Base-by-base conservation (phyloP, 2,329 filamentous ascomycete species). In the Cadophora luteo-olivacea region DNA sequence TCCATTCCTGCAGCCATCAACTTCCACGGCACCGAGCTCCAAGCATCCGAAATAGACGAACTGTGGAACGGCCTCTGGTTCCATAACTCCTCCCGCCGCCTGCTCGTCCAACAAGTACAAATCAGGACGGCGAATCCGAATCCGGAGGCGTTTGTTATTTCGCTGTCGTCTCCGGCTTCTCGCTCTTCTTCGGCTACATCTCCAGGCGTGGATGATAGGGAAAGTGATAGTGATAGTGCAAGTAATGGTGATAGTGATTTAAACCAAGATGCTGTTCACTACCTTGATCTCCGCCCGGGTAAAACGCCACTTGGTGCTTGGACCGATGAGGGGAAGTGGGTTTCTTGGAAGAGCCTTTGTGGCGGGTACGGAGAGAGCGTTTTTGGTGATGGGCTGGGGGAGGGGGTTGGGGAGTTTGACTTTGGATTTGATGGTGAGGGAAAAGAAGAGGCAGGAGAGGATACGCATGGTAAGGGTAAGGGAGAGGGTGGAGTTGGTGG, bases 261-360 rank as follows among this genome's bases (percentile, higher is more conserved):
- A 16, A n/a, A 29, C 3, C 29, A 29, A 5, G 29, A 29, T 29
- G 29, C 29, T 29, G 29, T 14, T 7, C 45, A 22, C 7, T 49
- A 49, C 9, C 84, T 84, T 82, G 83, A 86, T 71, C 75, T 79
- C 65, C 81, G 84, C 16, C 85, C 84, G 11, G 85, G 85, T 0
- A 80, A 79, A n/a, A 84, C 85, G 3, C n/a, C 45, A 8, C 45
- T 49, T 2, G 85, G 85, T 8, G 76, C 86, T 3, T 87, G 85
- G 85, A 85, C 84, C 0, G 82, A 81, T 14, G 54, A 33, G n/a
- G 69, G 69, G 24, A 58, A 48, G 49, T 87, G 84, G 84, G 68
- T 85, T 25, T 79, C 80, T 0, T 85, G 84, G 77, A 79, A 79
- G 7, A 83, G 85, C 29, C 79, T 85, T 5, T 85, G 83, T 36